Evolutionary conservation across 257 asterid genomes (phyloP).

Genomic region (Voacanga thouarsii): DNA sequence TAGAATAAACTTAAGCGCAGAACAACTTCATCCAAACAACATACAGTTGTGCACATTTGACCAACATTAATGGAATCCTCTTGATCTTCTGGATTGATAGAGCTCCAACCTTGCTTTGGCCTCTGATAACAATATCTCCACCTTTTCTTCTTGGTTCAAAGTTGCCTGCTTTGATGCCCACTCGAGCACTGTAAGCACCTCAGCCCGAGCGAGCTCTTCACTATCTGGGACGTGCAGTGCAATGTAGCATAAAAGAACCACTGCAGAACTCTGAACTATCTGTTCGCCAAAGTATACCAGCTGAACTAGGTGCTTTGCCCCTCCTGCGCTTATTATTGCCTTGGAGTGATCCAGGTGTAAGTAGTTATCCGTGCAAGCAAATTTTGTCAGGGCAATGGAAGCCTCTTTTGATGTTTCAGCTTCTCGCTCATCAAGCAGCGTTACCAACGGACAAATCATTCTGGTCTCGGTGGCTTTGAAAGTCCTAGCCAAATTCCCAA

Average conservation of each 20-base stretch:
- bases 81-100: constrained; percentile 36
- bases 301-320: constrained; percentile 36
- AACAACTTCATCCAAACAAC: constrained; percentile 1
- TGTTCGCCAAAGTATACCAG: constrained; percentile 41
- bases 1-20: constrained; percentile 1
- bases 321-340: constrained; percentile 41
- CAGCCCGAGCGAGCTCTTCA: constrained; percentile 38
- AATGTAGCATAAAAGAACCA: constrained; percentile 36
- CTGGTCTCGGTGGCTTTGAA: constrained; percentile 43
- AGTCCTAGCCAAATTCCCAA: constrained; percentile 45
- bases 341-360: constrained; percentile 38
- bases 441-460: constrained; percentile 42
- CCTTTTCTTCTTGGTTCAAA: constrained; percentile 33
- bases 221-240: constrained; percentile 38
- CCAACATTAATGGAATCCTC: constrained; percentile 26
- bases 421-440: constrained; percentile 36
- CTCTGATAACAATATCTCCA: constrained; percentile 26
- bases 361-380: constrained; percentile 43
- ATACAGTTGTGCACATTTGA: not conserved
- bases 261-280: constrained; percentile 30
- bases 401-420: constrained; percentile 32
- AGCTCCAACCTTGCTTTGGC: constrained; percentile 39
- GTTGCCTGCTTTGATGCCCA: constrained; percentile 38
- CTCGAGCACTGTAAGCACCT: constrained; percentile 38
- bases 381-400: constrained; percentile 38